Conservation (phyloP, 2,329 filamentous ascomycete genomes). For the Claviceps capensis region DNA sequence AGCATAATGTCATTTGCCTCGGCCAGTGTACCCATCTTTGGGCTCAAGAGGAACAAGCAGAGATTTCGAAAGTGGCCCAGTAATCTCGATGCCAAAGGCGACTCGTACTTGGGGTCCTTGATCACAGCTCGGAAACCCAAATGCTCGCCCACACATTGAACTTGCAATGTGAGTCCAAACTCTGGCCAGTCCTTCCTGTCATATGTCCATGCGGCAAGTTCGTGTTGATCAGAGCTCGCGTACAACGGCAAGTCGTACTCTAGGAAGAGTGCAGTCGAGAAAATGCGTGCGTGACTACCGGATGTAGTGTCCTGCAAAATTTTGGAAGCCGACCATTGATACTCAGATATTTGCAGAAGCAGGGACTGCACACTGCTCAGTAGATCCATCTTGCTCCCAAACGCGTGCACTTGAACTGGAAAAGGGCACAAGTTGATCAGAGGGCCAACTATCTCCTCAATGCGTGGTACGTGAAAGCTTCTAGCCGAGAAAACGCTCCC, state of each 20-base stretch:
- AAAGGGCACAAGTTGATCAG: not conserved
- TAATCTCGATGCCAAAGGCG: not conserved
- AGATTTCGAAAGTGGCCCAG: not conserved
- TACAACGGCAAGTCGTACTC: not conserved
- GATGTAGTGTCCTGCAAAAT: not conserved
- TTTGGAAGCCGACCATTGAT: not conserved
- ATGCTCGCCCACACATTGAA: not conserved
- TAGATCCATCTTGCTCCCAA: not conserved
- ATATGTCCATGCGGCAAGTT: not conserved
- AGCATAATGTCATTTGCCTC: not conserved
- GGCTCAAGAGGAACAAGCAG: not conserved
- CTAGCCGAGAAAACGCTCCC: not conserved
- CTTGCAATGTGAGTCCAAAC: not conserved
- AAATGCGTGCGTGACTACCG: not conserved
- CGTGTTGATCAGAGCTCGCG: not conserved
- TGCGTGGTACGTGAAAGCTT: not conserved
- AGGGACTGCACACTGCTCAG: not conserved
- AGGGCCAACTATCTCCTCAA: not conserved
- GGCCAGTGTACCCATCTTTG: not conserved
- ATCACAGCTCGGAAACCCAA: not conserved
- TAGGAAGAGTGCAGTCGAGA: not conserved
- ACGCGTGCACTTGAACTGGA: not conserved
- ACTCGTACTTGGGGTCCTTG: not conserved
- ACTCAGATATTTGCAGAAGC: not conserved
- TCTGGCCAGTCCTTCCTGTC: not conserved